These are phyloP conservation scores for Eucalyptus decipiens DNA, from an alignment of 345 rosid species.

Conservation along the genomic window DNA sequence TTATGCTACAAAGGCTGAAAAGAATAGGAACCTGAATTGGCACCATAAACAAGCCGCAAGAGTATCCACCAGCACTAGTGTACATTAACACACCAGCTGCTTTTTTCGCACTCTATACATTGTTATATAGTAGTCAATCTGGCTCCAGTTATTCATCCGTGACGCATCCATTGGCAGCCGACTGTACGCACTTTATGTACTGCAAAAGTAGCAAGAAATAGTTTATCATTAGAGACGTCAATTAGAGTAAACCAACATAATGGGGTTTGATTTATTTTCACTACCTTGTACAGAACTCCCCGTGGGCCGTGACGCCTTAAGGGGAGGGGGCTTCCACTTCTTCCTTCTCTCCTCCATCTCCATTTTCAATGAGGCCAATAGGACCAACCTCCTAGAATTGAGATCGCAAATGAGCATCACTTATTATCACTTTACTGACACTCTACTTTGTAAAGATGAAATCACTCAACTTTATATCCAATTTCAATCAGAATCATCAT, in stretches of 20 bases:
- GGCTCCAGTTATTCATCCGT: conserved; percentile 43
- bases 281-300: conserved; percentile 81
- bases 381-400: conserved; percentile 89
- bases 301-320: conserved; percentile 46
- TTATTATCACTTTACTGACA: background rate
- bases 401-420: background rate
- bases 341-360: conserved; percentile 61
- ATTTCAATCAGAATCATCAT: background rate
- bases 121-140: background rate
- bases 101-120: background rate
- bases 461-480: background rate
- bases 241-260: background rate
- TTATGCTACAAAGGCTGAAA: background rate
- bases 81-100: background rate
- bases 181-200: conserved; percentile 82
- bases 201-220: background rate
- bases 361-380: conserved; percentile 69
- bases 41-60: background rate
- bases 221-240: background rate
- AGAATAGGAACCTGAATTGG: background rate
- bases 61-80: background rate
- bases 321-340: conserved; percentile 74
- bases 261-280: background rate
- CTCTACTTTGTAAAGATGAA: background rate
- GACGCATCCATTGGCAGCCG: conserved; percentile 87